Percentiles rank a stretch among this genome's conserved stretches.
phyloP scores from a whole-genome alignment of 1,284 basidiomycete genomes.

The Spongispora temasekensis region DNA sequence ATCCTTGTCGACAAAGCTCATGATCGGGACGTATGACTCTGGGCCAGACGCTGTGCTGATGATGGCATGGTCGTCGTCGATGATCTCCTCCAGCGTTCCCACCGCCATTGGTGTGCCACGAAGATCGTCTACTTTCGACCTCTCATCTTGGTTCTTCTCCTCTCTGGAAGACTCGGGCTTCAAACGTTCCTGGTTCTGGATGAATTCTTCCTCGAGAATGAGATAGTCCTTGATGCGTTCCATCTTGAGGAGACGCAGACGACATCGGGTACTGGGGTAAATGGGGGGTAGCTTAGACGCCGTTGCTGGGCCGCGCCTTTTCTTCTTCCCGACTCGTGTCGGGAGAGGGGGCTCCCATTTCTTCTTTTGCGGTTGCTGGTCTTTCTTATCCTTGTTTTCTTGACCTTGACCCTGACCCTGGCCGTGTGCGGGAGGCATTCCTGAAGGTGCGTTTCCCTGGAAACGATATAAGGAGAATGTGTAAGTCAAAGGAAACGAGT shows the following conservation, averaged over 20 bases:
- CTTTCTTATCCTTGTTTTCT: conserved; percentile 69
- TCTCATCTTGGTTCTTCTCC: conserved; percentile 95
- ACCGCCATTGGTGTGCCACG: conserved; percentile 97
- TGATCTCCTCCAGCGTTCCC: conserved; percentile 97
- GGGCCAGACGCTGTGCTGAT: conserved; percentile 94
- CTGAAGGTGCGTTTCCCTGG: conserved; percentile 83
- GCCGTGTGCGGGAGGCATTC: conserved; percentile 52
- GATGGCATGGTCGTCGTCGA: conserved; percentile 99
- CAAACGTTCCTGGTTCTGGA: conserved; percentile 91
- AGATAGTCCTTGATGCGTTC: conserved; percentile 99
- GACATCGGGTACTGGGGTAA: conserved; percentile 93
- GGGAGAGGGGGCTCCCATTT: conserved; percentile 99
- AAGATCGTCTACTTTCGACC: conserved; percentile 92
- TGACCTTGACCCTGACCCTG: conserved; percentile 45
- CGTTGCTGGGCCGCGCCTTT: conserved; percentile 86
- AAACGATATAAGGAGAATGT: conserved; percentile 27
- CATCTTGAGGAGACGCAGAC: conserved; percentile 94
- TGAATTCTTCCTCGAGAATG: conserved; percentile 96
- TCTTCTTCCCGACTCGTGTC: conserved; percentile 96
- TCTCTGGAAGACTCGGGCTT: conserved; percentile 83
- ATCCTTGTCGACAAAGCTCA: conserved; percentile 99
- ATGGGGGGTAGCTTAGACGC: conserved; percentile 93
- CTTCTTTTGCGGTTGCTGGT: conserved; percentile 72
- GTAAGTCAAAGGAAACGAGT: not conserved
- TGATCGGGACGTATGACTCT: conserved; percentile 98